Evolutionary conservation across 768 basidiomycete species (phyloP), one percentile per base, ranked within the genome.

Genomic region (Suillus discolor): DNA sequence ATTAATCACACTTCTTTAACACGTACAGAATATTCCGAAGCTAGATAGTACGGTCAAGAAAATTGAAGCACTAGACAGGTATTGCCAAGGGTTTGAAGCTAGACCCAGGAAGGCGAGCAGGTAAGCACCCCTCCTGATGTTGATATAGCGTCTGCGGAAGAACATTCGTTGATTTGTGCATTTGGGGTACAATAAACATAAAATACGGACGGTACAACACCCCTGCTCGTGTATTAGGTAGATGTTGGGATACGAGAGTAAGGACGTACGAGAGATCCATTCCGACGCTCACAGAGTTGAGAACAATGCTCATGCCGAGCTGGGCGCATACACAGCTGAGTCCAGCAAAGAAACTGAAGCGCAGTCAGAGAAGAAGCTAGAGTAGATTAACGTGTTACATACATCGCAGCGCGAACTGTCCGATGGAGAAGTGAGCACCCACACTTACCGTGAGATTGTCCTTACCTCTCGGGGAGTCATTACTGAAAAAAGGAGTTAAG

Each of bases 201-300:
- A 16, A n/a, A n/a, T 55, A 55, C 54, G 20, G 11, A 55, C 54
- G 54, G 54, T 55, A 36, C 20, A 3, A 55, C 31, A 36, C 54
- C 54, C 20, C 54, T 41, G 25, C 12, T n/a, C 12, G 20, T 55
- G 12, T 55, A 20, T 55, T 7, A 55, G 54, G 11, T 36, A n/a
- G 6, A 36, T n/a, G 12, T 34, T 55, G 7, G 13, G 20, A 36
- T 3, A 55, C 13, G 54, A 5, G 34, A 36, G 12, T 1, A 47
- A 23, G 41, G 47, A 25, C 69, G 55, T 62, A 66, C 69, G 69
- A 65, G 38, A 70, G 54, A 69, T 70, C 69, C 69, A 70, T 70
- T 23, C 69, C 69, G 15, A 61, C 65, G 60, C 69, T 69, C 54
- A 70, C 69, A 45, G 69, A 69, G 54, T 70, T 70, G 57, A 70